Evolutionary conservation across 2,329 filamentous ascomycete species (phyloP).

Genomic region (Penicillium sp.): DNA sequence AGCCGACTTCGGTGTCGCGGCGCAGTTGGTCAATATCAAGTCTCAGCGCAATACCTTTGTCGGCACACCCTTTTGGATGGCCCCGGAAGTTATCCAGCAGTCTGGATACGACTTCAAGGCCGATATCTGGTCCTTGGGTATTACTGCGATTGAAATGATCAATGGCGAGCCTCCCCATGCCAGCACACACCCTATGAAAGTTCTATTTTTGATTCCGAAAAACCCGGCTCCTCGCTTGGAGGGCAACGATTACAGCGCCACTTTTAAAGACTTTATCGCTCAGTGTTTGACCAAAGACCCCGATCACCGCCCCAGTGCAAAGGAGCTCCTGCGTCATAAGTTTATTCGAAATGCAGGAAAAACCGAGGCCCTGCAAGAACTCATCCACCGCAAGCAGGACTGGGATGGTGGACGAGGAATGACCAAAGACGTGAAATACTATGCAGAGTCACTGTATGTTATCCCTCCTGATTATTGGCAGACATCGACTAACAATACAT

Average conservation of each 20-base stretch:
- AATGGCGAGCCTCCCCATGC: conserved; percentile 86
- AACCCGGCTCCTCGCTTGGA: conserved; percentile 81
- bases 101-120: conserved; percentile 83
- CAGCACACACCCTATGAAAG: conserved; percentile 88
- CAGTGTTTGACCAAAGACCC: conserved; percentile 92
- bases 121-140: conserved; percentile 90
- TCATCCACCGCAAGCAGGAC: conserved; percentile 77
- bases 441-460: conserved; percentile 80
- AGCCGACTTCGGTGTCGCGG: conserved; percentile 95
- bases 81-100: conserved; percentile 90
- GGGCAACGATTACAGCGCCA: conserved; percentile 74
- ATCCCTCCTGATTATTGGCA: not conserved
- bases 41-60: conserved; percentile 97
- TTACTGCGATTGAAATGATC: conserved; percentile 87
- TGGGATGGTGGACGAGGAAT: conserved; percentile 74
- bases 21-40: conserved; percentile 95
- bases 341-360: conserved; percentile 88
- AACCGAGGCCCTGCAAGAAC: conserved; percentile 80
- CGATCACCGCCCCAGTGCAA: conserved; percentile 78
- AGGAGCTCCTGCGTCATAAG: conserved; percentile 80
- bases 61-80: conserved; percentile 97
- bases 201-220: conserved; percentile 87
- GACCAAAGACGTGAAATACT: conserved; percentile 75
- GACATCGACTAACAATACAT: conserved; percentile 13
- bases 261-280: conserved; percentile 92